Base-by-base conservation (phyloP, 83 land plant species). In the Picea mariana region DNA sequence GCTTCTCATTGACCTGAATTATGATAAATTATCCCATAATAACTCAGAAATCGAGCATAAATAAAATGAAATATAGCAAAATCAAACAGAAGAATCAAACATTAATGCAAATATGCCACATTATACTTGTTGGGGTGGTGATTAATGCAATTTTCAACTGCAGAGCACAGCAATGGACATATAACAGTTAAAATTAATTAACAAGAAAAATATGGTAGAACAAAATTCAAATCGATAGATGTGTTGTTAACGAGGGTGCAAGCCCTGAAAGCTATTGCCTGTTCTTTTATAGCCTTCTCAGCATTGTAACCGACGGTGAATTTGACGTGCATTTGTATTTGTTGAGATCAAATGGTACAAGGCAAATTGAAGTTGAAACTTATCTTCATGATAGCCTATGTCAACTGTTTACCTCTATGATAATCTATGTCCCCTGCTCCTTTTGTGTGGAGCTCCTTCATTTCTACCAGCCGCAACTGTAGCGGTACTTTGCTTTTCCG, bases 261-360 rank as follows among this genome's bases (percentile, higher is more conserved):
- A 67, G 71, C 31, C 16, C 27, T 67, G 31, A 67, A 12, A 67
- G 31, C 71, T 13, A 17, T 9, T 27, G 71, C 40, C 24, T 67
- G 71, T 23, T 67, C 71, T 13, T 27, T 27, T 38, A 67, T 38
- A 67, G 27, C 71, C 71, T 24, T 67, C 31, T 67, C 71, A 27
- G 71, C 31, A 67, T 23, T 24, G 31, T 67, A 38, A 67, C 31
- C 71, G 31, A 67, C 71, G 31, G 26, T 5, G 15, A 23, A 67
- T 24, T 67, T 67, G 71, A 67, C 31, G 26, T 67, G 13, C 71
- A 67, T 67, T 27, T 27, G 71, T 67, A 67, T 67, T 38, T 67
- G 71, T 67, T 3, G 16, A 47, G 60, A 58, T 58, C 60, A 58
- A 12, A 58, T 58, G 16, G 15, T 58, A 15, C 60, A 58, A 58